Conservation (phyloP, 2,329 filamentous ascomycete genomes). For the Aspergillus hortae region DNA sequence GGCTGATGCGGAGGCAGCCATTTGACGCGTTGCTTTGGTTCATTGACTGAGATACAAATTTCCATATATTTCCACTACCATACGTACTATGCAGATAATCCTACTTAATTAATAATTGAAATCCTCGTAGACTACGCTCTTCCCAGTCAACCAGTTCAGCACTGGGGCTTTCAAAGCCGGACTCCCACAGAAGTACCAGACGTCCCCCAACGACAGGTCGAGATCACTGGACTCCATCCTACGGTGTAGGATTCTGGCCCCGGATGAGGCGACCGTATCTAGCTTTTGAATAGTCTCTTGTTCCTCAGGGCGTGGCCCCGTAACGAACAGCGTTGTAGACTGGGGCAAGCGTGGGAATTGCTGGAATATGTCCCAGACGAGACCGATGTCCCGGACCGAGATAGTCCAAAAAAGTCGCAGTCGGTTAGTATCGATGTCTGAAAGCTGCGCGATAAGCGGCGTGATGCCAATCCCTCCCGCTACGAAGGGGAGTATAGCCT, state of each 20-base stretch:
- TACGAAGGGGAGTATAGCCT: constrained; percentile 57
- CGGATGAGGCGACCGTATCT: constrained; percentile 30
- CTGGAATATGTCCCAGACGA: constrained; percentile 60
- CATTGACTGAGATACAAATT: no score
- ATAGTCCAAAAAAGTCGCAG: constrained; percentile 68
- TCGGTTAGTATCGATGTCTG: constrained; percentile 43
- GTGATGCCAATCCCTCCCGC: constrained; percentile 82
- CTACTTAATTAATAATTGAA: constrained; percentile 49
- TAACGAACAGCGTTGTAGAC: constrained; percentile 63
- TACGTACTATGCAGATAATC: not conserved
- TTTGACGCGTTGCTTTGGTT: no score
- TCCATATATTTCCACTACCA: not conserved
- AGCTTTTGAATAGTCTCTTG: constrained; percentile 41
- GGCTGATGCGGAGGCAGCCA: no score
- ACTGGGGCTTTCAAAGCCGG: constrained; percentile 48
- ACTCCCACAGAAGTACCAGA: constrained; percentile 61
- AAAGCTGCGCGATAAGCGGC: constrained; percentile 69
- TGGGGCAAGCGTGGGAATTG: constrained; percentile 50
- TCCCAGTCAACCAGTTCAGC: constrained; percentile 53
- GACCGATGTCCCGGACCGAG: constrained; percentile 55
- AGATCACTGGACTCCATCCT: constrained; percentile 50
- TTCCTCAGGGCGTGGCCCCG: constrained; percentile 38
- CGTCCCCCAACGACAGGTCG: constrained; percentile 32
- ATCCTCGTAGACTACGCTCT: constrained; percentile 57
- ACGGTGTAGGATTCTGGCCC: constrained; percentile 39